Evolutionary conservation across 306 rosid genomes (phyloP), one percentile per base, ranked within the genome.

Genomic region (Rubus idaeus): DNA sequence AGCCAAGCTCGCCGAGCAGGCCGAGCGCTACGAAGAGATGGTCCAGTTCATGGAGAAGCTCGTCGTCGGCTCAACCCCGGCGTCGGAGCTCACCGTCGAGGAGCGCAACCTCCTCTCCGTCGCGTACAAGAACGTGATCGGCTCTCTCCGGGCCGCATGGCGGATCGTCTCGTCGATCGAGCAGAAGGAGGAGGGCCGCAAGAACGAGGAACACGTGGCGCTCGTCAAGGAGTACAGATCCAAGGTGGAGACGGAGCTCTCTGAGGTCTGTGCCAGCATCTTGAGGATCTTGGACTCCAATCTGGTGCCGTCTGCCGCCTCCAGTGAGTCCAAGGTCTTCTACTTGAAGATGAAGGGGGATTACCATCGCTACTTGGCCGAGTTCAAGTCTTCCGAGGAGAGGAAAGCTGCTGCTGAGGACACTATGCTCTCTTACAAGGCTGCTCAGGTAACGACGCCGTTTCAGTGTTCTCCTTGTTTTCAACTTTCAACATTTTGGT

Each of bases 271-370:
- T 30, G 91, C 84, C 14, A 85, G 86, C 23, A 89, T 91, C 18
- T 52, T 91, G 55, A 82, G 53, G 68, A 53, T 91, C 0, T 49
- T 89, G 46, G 94, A 89, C 49, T 81, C 88, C 8, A 77, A 89
- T 72, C 87, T 91, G n/a, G 75, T 91, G 0, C 89, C 91, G 3
- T 91, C 97, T 5, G 90, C 89, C 1, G 37, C 87, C 2, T 17
- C 84, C 0, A 80, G 91, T 14, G 97, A 91, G 74, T 84, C 89
- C 1, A 91, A 89, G 79, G 89, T 91, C 3, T 91, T 91, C 70
- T 91, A 91, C 23, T 82, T 86, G 86, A 91, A 91, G 79, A 88
- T 91, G 97, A 89, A 91, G 53, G 97, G 94, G 5, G 97, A 91
- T 77, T 89, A 91, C 66, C 91, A 91, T 68, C 75, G 96, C 74